Base-by-base conservation (phyloP, 2,329 filamentous ascomycete genomes). In the Penicillium griseofulvum region DNA sequence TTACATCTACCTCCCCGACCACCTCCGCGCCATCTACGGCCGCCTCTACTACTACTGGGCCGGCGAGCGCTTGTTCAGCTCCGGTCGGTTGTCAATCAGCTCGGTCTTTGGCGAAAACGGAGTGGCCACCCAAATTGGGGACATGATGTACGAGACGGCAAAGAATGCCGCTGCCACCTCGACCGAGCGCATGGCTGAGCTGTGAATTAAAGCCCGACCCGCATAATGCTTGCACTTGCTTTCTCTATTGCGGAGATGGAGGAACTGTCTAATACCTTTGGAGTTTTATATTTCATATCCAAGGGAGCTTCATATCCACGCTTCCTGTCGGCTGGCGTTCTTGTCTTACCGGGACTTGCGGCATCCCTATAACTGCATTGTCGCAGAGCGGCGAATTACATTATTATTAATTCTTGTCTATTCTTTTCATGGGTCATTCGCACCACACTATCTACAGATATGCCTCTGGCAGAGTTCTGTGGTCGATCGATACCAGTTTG, bases 11-110 rank as follows among this genome's bases (percentile, higher is more conserved):
- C 89, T 99, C 17, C 94, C 94, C 11, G 88, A 95, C 69, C 93
- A 97, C 78, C 79, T 97, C 68, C 82, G 85, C 68, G 88, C 90
- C 71, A 87, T 99, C 66, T 84, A 87, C 69, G 85, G 86, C 71
- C 89, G 93, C 71, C 87, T 91, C 51, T 96, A 90, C 84, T 99
- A 97, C 81, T 99, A 99, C 81, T 90, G 91, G 74, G 87, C 87
- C 62, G 94, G 94, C 64, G 91, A 96, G 55, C 69, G 72, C 33
- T 68, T 72, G 9, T 72, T 76, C 59, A 71, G 71, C 50, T 66
- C 71, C 19, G 51, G 64, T 14, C 67, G 63, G 10, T 62, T 74
- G 14, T 67, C 70, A 4, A 63, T 74, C 54, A 70, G 65, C 41
- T 68, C 72, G 5, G 68, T 70, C 6, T 67, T 73, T 31, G 64